Conservation (phyloP, 192 early-diverging fungal species). For the Gamsiella multidivaricata region DNA sequence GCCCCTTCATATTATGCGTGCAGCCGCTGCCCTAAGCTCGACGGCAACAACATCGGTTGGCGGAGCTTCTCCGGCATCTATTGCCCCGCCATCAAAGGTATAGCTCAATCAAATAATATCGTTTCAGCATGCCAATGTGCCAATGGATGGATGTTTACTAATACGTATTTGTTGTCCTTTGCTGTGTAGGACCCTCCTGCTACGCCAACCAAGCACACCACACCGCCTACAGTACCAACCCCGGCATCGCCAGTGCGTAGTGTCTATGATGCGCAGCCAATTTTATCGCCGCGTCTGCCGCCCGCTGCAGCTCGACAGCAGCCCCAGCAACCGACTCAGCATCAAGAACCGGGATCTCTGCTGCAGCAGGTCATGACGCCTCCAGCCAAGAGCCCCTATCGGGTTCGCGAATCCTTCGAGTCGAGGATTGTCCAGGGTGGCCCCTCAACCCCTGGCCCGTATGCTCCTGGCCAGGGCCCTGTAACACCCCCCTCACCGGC, state of each 20-base stretch:
- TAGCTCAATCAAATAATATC: too few relatives aligned
- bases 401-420: slow-evolving; percentile 39
- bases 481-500: slow-evolving; percentile 18
- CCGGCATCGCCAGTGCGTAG: background rate
- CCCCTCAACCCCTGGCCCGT: background rate
- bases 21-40: too few relatives aligned
- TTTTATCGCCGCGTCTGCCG: background rate
- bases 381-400: slow-evolving; percentile 23
- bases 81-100: too few relatives aligned
- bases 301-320: background rate
- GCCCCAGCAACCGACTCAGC: background rate
- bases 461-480: background rate
- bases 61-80: too few relatives aligned
- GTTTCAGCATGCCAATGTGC: too few relatives aligned
- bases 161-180: too few relatives aligned
- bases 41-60: background rate
- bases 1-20: slow-evolving; percentile 7
- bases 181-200: too few relatives aligned
- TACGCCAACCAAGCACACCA: too few relatives aligned
- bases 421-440: slow-evolving; percentile 12
- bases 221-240: background rate
- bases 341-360: background rate
- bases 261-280: background rate
- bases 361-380: slow-evolving; percentile 5
- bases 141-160: too few relatives aligned